A percentile compares a stretch with the other conserved stretches of the same genome.
Evolutionary conservation across 331 rosid species (phyloP).

Genomic region (Erythrophleum ivorense): DNA sequence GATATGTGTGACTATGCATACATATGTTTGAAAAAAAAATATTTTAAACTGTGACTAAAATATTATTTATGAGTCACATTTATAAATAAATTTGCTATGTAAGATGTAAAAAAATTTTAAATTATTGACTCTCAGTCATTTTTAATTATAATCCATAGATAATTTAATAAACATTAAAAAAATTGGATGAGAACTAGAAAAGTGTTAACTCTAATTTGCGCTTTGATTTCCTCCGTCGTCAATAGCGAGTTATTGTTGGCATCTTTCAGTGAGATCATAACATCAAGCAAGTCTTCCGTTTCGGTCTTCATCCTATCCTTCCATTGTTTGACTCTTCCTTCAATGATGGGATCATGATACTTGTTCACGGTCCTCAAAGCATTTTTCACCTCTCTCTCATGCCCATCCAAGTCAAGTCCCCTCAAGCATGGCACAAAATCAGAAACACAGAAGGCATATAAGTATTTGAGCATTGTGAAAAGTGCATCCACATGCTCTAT

Average conservation of each 20-base stretch:
- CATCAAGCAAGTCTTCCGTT: slow-evolving; percentile 48
- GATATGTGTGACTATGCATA: too few species aligned
- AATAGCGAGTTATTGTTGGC: slow-evolving; percentile 27
- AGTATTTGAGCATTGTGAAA: background rate
- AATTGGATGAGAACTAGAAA: background rate
- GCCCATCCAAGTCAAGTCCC: slow-evolving; percentile 40
- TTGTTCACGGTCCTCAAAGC: slow-evolving; percentile 8
- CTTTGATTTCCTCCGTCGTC: slow-evolving; percentile 43
- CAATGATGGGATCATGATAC: slow-evolving; percentile 40
- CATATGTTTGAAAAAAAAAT: too few species aligned
- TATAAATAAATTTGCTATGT: too few species aligned
- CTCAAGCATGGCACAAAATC: slow-evolving; percentile 43
- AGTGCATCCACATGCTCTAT: slow-evolving; percentile 29
- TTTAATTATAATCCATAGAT: too few species aligned
- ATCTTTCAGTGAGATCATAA: slow-evolving; percentile 44
- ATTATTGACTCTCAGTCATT: too few species aligned
- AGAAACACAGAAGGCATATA: slow-evolving; percentile 30
- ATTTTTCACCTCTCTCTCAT: background rate
- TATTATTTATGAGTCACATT: too few species aligned
- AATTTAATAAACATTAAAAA: too few species aligned
- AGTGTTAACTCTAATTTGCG: slow-evolving; percentile 32
- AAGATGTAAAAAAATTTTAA: too few species aligned
- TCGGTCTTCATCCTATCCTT: slow-evolving; percentile 31
- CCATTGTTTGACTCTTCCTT: slow-evolving; percentile 43
- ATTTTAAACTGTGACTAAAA: too few species aligned